Conservation (phyloP, 768 basidiomycete species). For the Lactifluus piperatus region DNA sequence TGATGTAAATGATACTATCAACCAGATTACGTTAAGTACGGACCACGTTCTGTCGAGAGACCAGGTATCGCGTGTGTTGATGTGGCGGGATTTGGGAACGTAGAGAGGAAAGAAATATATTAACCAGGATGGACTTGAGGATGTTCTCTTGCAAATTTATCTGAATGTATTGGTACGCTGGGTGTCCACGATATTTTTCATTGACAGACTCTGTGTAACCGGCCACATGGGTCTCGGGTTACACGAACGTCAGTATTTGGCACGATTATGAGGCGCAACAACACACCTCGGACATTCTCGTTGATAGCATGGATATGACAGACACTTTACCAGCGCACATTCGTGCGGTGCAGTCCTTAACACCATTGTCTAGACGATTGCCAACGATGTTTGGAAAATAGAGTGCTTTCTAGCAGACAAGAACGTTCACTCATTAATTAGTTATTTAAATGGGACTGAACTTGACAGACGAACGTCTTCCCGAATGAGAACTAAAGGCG, state of each 20-base stretch:
- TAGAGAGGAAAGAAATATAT: conserved; percentile 71
- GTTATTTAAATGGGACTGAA: neutral
- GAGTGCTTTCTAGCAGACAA: conserved; percentile 60
- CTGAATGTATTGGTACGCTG: conserved; percentile 66
- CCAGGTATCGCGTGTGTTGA: conserved; percentile 63
- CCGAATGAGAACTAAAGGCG: conserved; percentile 78
- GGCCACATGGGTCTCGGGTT: conserved; percentile 62
- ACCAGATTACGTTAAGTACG: conserved; percentile 25
- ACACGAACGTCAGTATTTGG: neutral
- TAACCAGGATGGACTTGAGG: conserved; percentile 84
- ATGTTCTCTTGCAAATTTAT: conserved; percentile 94
- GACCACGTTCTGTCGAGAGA: conserved; percentile 75
- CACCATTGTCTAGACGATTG: conserved; percentile 47
- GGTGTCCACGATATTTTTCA: conserved; percentile 41
- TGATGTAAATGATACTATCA: neutral
- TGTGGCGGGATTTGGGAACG: conserved; percentile 54
- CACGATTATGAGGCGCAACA: neutral
- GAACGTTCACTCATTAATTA: neutral
- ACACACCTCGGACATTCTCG: conserved; percentile 79
- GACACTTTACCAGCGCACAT: conserved; percentile 71
- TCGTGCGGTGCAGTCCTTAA: conserved; percentile 63
- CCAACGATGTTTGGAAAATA: conserved; percentile 87
- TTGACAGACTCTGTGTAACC: conserved; percentile 59
- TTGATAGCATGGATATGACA: conserved; percentile 74
- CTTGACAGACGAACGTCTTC: conserved; percentile 61